Evolutionary conservation across 2,329 filamentous ascomycete species (phyloP), one percentile per base, ranked within the genome.

Genomic region (Orbilia quercus): DNA sequence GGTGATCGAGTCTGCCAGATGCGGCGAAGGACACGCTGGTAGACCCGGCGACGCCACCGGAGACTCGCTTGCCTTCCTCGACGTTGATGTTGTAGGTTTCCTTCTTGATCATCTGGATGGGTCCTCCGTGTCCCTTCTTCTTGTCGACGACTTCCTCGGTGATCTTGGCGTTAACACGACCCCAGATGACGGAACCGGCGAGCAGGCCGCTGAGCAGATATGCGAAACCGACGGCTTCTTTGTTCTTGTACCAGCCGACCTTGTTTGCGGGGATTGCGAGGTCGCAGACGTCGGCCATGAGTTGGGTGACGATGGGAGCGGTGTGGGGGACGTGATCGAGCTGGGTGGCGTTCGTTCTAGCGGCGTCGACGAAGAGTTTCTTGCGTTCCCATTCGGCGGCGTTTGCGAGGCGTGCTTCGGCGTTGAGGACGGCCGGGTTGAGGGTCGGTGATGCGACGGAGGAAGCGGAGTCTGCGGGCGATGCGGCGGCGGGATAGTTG

Each of bases 231-330:
- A 74, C 57, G 18, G 22, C 55, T 20, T 74, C 70, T 22, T 74
- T 69, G n/a, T 74, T 74, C 22, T 69, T 45, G 18, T 67, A 74
- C 63, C 62, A 69, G 23, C 70, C 70, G 11, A 74, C 55, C 34
- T 69, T 67, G 50, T 40, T 38, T 11, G 70, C 70, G 1, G 70
- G 70, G 22, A 74, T 74, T 20, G 63, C 70, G 16, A 74, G 45
- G 34, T 74, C 70, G 40, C 63, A 74, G 25, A 57, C 50, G 40
- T 74, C 70, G 20, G 70, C 70, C 44, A 74, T 25, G 2, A 74
- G 51, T 23, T 74, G 70, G 6, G 70, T 69, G 2, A 74, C 63
- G 36, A 74, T 59, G 0, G 70, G 42, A 11, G 55, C 62, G 1
- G 70, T 67, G 6, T 55, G 36, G 0, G 58, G 63, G 12, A 36